Percentiles rank a stretch among this genome's conserved stretches.
Conservation (phyloP, 345 rosid genomes). For the Lepidium africanum region DNA sequence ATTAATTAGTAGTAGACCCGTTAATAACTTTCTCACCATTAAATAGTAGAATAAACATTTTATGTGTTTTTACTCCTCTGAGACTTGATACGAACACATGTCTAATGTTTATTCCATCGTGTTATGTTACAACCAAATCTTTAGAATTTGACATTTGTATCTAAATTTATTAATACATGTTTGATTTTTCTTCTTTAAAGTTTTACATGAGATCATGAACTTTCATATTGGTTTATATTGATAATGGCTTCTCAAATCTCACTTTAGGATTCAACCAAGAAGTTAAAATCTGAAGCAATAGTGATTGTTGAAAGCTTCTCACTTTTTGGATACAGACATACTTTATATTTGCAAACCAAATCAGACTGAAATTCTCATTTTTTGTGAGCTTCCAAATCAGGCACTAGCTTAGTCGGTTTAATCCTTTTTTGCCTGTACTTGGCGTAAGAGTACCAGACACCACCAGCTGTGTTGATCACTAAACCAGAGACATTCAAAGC, state of each 20-base stretch:
- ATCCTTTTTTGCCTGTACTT: conserved; percentile 72
- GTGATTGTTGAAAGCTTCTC: neutral
- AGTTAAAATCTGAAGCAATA: neutral
- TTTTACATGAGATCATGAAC: neutral
- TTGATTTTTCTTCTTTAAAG: neutral
- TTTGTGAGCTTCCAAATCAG: conserved; percentile 62
- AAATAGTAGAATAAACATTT: neutral
- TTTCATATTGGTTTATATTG: neutral
- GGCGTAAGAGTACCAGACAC: conserved; percentile 86
- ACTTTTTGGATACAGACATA: neutral
- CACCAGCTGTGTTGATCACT: conserved; percentile 86
- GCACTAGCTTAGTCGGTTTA: conserved; percentile 42
- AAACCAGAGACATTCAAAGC: conserved; percentile 79
- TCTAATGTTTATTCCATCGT: neutral
- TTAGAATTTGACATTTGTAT: neutral
- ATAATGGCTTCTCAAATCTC: neutral
- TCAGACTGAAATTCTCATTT: conserved; percentile 25
- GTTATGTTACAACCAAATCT: neutral
- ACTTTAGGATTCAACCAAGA: neutral
- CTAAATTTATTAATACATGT: neutral
- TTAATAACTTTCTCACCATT: neutral
- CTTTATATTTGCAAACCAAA: too few species aligned
- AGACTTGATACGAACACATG: neutral
- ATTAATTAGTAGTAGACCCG: neutral
- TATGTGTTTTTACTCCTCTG: too few species aligned